Evolutionary conservation across 768 basidiomycete genomes (phyloP), one percentile per base, ranked within the genome.

Genomic region (Auriscalpium vulgare): DNA sequence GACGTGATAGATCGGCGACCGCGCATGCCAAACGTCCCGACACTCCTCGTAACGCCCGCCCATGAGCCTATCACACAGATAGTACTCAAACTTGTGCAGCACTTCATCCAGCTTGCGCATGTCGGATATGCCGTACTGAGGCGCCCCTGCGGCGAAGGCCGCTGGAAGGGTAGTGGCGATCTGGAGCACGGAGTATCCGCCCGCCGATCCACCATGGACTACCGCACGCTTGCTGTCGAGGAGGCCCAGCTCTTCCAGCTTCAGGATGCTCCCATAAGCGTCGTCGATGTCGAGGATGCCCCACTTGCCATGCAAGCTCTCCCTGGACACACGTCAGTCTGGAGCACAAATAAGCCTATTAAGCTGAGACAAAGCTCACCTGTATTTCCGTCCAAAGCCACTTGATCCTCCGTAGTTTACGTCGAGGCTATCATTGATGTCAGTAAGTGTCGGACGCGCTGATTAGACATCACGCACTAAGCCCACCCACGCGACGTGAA

Each of bases 331-430:
- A 0, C 11, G 37, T 34, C 16, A 46, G 37, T 29, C n/a, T 13
- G 4, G n/a, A 47, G 54, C 3, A n/a, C 17, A 10, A 1, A 49
- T 16, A 6, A 34, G 3, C 38, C 29, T 29, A n/a, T n/a, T 4
- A 29, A 29, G 29, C 29, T 7, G 29, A 29, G 29, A 29, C 29
- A 29, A 29, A 37, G 29, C 72, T 56, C 54, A 74, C 74, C 78
- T 80, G 65, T 87, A 91, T 43, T 72, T 69, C 3, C 85, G 77
- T 0, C 89, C 89, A 62, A 84, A 88, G 0, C 87, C 83, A 5
- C 82, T 81, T 1, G 85, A 87, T 0, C 88, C 90, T 0, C 87
- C 78, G 56, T 88, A 85, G 62, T 91, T 86, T 46, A 91, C 86
- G 54, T 86, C 84, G 44, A 87, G 61, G 78, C 85, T 82, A 55